These are phyloP conservation scores for Isabelozyma pseudorhagii DNA, from an alignment of 805 yeast species.

Conservation along the genomic window DNA sequence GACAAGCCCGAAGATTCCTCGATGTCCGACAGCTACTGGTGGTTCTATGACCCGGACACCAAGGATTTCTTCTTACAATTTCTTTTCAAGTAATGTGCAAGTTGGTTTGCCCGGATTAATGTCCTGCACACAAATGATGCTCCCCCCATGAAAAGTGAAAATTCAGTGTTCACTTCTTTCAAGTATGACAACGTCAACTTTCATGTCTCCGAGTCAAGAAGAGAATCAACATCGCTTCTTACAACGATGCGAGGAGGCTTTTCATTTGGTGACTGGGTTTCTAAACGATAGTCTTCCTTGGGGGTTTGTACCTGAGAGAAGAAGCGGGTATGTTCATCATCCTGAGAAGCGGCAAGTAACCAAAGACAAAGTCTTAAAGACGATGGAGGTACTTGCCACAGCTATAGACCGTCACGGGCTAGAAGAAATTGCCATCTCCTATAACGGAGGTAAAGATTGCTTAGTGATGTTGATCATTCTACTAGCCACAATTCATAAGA, in stretches of 20 bases:
- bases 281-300: slow-evolving; percentile 26
- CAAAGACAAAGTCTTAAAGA: slow-evolving; percentile 23
- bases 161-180: background rate
- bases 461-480: slow-evolving; percentile 79
- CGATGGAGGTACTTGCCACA: slow-evolving; percentile 23
- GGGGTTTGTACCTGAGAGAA: slow-evolving; percentile 15
- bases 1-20: slow-evolving; percentile 27
- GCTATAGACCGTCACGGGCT: slow-evolving; percentile 30
- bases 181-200: background rate
- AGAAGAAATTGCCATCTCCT: slow-evolving; percentile 71
- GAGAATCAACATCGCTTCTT: slow-evolving; percentile 10
- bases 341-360: slow-evolving; percentile 18
- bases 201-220: background rate
- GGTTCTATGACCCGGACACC: slow-evolving; percentile 70
- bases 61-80: slow-evolving; percentile 70
- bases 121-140: background rate
- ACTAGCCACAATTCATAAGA: slow-evolving; percentile 49
- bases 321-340: slow-evolving; percentile 17
- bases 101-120: background rate
- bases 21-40: slow-evolving; percentile 48
- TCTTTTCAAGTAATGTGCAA: slow-evolving; percentile 38
- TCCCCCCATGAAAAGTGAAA: background rate
- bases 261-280: slow-evolving; percentile 27
- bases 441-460: slow-evolving; percentile 97
- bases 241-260: slow-evolving; percentile 28